These are phyloP conservation scores for Fusarium marasasianum DNA, from an alignment of 2,329 filamentous ascomycete species.

Conservation along the genomic window DNA sequence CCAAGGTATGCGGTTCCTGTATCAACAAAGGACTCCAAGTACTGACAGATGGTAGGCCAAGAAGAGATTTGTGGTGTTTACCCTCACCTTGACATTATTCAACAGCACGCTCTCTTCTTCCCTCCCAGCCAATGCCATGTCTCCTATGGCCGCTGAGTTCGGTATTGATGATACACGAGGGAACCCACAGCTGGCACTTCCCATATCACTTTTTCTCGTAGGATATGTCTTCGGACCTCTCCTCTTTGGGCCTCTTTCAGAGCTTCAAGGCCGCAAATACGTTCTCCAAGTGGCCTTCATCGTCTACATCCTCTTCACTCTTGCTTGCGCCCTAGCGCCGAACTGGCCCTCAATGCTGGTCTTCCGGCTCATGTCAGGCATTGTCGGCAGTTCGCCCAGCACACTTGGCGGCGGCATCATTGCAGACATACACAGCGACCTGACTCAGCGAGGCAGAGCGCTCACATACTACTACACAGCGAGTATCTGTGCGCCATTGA, in stretches of 20 bases:
- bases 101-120: constrained; percentile 8
- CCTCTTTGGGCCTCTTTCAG: constrained; percentile 54
- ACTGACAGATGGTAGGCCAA: neutral
- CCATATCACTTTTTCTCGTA: neutral
- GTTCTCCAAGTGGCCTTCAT: constrained; percentile 60
- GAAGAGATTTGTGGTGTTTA: constrained; percentile 10
- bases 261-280: constrained; percentile 50
- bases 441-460: constrained; percentile 45
- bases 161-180: neutral
- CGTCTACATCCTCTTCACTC: constrained; percentile 51
- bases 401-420: constrained; percentile 56
- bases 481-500: constrained; percentile 51
- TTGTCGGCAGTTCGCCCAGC: constrained; percentile 52
- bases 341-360: constrained; percentile 54
- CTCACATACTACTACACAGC: constrained; percentile 49
- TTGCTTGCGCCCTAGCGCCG: constrained; percentile 54
- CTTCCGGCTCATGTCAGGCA: constrained; percentile 54
- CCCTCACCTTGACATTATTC: neutral
- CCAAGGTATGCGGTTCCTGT: neutral
- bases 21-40: rapidly evolving
- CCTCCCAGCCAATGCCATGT: constrained; percentile 1
- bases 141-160: neutral
- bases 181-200: neutral
- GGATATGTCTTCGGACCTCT: constrained; percentile 48
- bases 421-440: constrained; percentile 55